These are phyloP conservation scores for Quercus parvula DNA, from an alignment of 306 rosid species.

Conservation along the genomic window DNA sequence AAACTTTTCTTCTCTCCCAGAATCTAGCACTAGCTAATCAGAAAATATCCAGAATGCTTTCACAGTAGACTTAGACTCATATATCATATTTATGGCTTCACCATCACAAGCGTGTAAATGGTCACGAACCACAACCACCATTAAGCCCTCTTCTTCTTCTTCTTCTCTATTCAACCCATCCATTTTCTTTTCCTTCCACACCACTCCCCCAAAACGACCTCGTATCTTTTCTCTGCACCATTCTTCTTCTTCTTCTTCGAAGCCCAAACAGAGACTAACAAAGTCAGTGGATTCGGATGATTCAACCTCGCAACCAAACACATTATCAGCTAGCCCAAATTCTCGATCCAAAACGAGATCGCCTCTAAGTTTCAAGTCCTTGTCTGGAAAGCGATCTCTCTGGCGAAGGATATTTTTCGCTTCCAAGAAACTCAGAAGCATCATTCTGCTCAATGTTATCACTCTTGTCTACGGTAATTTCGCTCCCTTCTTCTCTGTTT, in stretches of 20 bases:
- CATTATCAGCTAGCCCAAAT: neutral
- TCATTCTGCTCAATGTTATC: conserved; percentile 58
- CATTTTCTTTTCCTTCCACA: conserved; percentile 1
- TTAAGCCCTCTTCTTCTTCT: neutral
- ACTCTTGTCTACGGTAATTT: conserved; percentile 54
- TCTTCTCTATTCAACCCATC: conserved; percentile 14
- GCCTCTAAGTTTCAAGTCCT: conserved; percentile 25
- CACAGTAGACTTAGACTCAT: neutral
- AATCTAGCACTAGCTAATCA: too few relatives aligned
- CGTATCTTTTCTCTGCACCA: conserved; percentile 25
- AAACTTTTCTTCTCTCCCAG: too few relatives aligned
- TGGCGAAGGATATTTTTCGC: conserved; percentile 52
- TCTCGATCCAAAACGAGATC: neutral
- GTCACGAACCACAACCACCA: conserved; percentile 10
- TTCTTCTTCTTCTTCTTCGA: conserved; percentile 22
- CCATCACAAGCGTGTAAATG: conserved; percentile 17
- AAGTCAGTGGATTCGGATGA: conserved; percentile 12
- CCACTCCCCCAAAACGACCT: conserved; percentile 18
- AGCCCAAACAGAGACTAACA: conserved; percentile 4
- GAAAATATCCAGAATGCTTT: too few relatives aligned
- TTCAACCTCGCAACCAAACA: conserved; percentile 13
- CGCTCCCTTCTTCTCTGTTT: neutral
- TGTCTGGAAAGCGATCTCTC: conserved; percentile 36
- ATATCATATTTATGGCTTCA: conserved; percentile 31
- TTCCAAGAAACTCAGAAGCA: conserved; percentile 59